Conservation (phyloP, 495 filamentous ascomycete species). For the Aspergillus avenaceus region DNA sequence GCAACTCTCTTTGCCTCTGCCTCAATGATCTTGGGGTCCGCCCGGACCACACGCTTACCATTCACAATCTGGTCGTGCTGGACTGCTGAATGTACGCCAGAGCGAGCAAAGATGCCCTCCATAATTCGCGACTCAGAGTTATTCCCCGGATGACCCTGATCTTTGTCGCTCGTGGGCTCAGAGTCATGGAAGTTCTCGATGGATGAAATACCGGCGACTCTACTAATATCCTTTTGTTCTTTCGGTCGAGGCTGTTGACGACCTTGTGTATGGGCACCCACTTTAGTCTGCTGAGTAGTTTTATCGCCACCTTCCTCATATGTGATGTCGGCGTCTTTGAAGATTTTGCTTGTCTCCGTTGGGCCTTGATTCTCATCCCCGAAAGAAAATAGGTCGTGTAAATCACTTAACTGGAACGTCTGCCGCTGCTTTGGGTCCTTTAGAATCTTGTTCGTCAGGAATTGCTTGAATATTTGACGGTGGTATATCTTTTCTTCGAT, state of each 20-base stretch:
- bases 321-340: constrained; percentile 75
- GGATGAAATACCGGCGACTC: constrained; percentile 55
- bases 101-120: constrained; percentile 79
- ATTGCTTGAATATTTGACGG: constrained; percentile 95
- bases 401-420: constrained; percentile 76
- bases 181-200: constrained; percentile 50
- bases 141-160: constrained; percentile 34
- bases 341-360: constrained; percentile 81
- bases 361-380: constrained; percentile 61
- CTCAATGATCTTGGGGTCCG: constrained; percentile 69
- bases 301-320: constrained; percentile 30
- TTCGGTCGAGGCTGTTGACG: constrained; percentile 15
- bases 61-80: constrained; percentile 87
- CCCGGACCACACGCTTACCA: constrained; percentile 56
- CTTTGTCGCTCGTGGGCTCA: constrained; percentile 30
- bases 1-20: constrained; percentile 77
- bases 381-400: constrained; percentile 88
- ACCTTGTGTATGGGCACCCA: constrained; percentile 12
- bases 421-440: constrained; percentile 87
- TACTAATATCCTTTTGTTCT: constrained; percentile 40
- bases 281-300: constrained; percentile 14
- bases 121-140: constrained; percentile 64
- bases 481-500: constrained; percentile 99
- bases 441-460: constrained; percentile 89
- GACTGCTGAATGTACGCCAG: constrained; percentile 77